Base-by-base conservation (phyloP, 495 filamentous ascomycete species). In the Aspergillus sparsus region DNA sequence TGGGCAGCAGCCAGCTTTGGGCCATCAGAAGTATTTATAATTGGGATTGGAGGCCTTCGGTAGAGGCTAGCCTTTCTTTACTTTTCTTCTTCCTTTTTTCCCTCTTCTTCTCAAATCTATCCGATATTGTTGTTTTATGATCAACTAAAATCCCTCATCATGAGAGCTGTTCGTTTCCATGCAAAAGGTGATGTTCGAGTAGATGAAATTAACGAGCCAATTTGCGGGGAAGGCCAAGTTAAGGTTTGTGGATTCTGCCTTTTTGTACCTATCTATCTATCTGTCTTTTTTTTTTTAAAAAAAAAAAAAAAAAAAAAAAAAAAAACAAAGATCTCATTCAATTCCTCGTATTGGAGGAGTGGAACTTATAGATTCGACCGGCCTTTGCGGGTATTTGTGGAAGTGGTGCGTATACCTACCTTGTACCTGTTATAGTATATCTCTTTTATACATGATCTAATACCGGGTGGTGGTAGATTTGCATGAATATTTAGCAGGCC, bases 401-500 rank as follows among this genome's bases (percentile, higher is more conserved):
- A 35, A 74, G 68, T 59, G 70, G 72, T 73, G 53, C 27, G 61
- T 62, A 50, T 21, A 18, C 34, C 34, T 58, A 12, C 0, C 11
- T 13, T 10, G 21, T 46, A 13, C 27, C 45, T 15, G 2, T 15
- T n/a, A n/a, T n/a, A 27, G 21, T 27, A 27, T 27, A 37, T 27
- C 32, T 32, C 39, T 13, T 16, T 6, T 35, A 27, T 49, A 54
- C 46, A 51, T 35, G 42, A n/a, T 8, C 15, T 16, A 3, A 49
- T 6, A 50, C 7, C 21, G 11, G 21, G 21, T 27, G 21, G 21
- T 27, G 6, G 3, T 55, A 82, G 83, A 87, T 67, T 71, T 89
- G 8, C 84, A 89, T 60, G 84, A 88, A 60, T 88, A 84, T 62
- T 67, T 83, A 10, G 71, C 75, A 27, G 84, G 85, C 3, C 80